Evolutionary conservation across 2,329 filamentous ascomycete genomes (phyloP).

Genomic region (Tetracladium maxilliforme): DNA sequence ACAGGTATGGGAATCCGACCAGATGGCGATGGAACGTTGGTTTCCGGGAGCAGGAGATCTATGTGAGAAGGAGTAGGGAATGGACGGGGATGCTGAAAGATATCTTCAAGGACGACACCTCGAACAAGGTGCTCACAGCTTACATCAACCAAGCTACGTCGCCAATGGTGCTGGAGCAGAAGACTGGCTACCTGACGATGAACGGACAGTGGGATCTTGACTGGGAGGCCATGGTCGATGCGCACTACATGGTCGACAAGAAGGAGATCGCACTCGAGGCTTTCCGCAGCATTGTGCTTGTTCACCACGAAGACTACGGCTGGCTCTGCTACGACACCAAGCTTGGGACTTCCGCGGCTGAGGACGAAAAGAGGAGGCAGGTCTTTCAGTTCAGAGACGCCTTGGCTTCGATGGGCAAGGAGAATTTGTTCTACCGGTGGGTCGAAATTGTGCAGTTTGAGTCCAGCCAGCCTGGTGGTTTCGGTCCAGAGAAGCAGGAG

Average conservation of each 20-base stretch:
- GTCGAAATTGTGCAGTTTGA: constrained; percentile 87
- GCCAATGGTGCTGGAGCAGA: constrained; percentile 49
- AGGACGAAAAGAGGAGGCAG: constrained; percentile 54
- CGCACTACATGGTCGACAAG: constrained; percentile 53
- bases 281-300: constrained; percentile 55
- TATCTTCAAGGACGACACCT: constrained; percentile 35
- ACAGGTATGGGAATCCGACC: constrained; percentile 42
- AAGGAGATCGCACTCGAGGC: constrained; percentile 44
- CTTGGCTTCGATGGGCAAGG: constrained; percentile 63
- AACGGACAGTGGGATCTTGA: constrained; percentile 79
- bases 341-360: constrained; percentile 30
- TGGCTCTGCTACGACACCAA: constrained; percentile 58
- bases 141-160: constrained; percentile 56
- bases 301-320: constrained; percentile 51
- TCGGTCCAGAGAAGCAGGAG: constrained; percentile 59
- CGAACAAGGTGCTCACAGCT: constrained; percentile 40
- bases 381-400: constrained; percentile 70
- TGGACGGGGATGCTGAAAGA: constrained; percentile 55
- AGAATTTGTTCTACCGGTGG: constrained; percentile 82
- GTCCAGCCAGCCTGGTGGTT: constrained; percentile 63
- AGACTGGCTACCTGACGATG: constrained; percentile 81
- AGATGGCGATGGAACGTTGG: constrained; percentile 62
- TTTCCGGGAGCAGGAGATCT: constrained; percentile 66
- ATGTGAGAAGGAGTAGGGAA: constrained; percentile 61
- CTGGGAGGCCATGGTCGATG: constrained; percentile 65